phyloP scores from a whole-genome alignment of 495 filamentous ascomycete genomes.

The Penicillium ochrochloron region DNA sequence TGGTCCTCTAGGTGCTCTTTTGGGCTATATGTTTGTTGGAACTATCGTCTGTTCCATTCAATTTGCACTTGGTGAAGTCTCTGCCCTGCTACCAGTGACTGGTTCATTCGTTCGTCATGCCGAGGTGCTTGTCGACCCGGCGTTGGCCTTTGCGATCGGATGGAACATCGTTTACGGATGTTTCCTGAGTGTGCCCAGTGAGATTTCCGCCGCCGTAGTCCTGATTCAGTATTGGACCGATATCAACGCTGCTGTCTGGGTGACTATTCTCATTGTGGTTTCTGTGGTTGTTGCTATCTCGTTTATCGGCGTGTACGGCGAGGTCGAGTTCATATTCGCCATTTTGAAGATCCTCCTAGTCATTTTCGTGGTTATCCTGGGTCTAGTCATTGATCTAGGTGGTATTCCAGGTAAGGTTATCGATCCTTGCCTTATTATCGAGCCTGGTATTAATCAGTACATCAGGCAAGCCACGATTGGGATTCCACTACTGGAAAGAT shows the following conservation, averaged over 20 bases:
- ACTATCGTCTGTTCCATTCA: slow-evolving; percentile 47
- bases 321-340: slow-evolving; percentile 50
- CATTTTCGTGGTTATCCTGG: slow-evolving; percentile 56
- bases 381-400: slow-evolving; percentile 48
- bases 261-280: slow-evolving; percentile 58
- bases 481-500: slow-evolving; percentile 57
- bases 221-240: slow-evolving; percentile 65
- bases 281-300: slow-evolving; percentile 58
- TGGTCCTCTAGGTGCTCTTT: slow-evolving; percentile 64
- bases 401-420: slow-evolving; percentile 42
- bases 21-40: slow-evolving; percentile 52
- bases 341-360: slow-evolving; percentile 55
- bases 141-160: slow-evolving; percentile 65
- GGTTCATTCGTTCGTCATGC: slow-evolving; percentile 58
- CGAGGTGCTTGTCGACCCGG: slow-evolving; percentile 55
- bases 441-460: slow-evolving; percentile 48
- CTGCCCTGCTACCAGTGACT: slow-evolving; percentile 47
- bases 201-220: slow-evolving; percentile 65
- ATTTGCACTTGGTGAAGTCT: slow-evolving; percentile 48
- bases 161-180: slow-evolving; percentile 56
- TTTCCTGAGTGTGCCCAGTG: slow-evolving; percentile 67
- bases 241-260: slow-evolving; percentile 56
- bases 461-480: slow-evolving; percentile 35
- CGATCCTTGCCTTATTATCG: slow-evolving; percentile 55
- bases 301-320: slow-evolving; percentile 53